phyloP scores from a whole-genome alignment of 106 monocot genomes.

The Dendrobium catenatum region DNA sequence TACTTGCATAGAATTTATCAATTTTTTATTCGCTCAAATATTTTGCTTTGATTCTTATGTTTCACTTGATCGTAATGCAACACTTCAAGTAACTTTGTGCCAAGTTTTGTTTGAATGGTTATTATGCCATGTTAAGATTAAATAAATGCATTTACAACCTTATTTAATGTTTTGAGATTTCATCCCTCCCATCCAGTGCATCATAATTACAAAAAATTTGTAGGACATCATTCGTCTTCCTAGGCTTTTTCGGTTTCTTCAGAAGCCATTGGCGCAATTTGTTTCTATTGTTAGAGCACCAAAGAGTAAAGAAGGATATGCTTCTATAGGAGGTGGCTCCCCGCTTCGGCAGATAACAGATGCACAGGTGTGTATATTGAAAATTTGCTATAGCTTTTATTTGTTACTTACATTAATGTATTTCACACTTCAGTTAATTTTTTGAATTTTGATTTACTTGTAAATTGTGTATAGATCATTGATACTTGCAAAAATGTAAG shows the following conservation, averaged over 20 bases:
- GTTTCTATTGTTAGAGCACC: constrained; percentile 88
- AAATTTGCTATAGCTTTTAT: neutral
- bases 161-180: neutral
- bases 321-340: constrained; percentile 96
- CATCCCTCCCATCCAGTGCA: neutral
- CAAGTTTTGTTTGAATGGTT: neutral
- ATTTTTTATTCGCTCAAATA: neutral
- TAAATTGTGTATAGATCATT: neutral
- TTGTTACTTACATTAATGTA: neutral
- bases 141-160: neutral
- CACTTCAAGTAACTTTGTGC: neutral
- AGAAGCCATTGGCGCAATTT: constrained; percentile 85
- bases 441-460: neutral
- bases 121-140: neutral
- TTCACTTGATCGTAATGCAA: no score
- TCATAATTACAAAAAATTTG: constrained; percentile 2
- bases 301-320: constrained; percentile 98
- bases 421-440: neutral
- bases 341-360: constrained; percentile 87
- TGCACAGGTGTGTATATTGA: constrained; percentile 44
- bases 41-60: neutral
- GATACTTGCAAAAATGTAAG: neutral
- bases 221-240: constrained; percentile 97
- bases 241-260: constrained; percentile 80
- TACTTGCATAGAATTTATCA: neutral